Percentiles rank a stretch among this genome's conserved stretches.
Evolutionary conservation across 225 moss, liverwort and hornwort species (phyloP).

Genomic region (Anthoceros angustus): DNA sequence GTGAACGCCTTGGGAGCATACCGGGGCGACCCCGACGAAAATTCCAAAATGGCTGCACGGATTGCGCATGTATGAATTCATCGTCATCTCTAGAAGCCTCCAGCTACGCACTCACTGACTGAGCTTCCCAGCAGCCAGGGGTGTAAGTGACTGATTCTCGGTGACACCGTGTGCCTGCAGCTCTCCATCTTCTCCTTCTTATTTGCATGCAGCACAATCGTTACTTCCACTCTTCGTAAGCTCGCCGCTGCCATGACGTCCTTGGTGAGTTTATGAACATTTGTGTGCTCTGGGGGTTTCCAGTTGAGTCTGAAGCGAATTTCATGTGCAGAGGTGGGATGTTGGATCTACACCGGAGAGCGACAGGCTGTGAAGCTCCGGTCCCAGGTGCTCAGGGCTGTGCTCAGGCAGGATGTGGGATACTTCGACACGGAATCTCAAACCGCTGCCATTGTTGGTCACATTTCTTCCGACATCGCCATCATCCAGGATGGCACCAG

Average conservation of each 20-base stretch:
- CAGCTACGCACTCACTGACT: neutral
- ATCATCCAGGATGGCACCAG: neutral
- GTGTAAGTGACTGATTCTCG: too few species aligned
- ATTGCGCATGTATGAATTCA: neutral
- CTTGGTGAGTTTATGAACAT: conserved; percentile 11
- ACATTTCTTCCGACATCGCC: neutral
- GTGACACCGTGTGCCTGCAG: too few species aligned
- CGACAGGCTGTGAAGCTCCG: conserved; percentile 52
- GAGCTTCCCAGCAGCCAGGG: neutral
- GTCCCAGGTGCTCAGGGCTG: conserved; percentile 40
- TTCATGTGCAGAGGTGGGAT: conserved; percentile 44
- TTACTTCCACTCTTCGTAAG: too few species aligned
- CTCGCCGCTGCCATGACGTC: neutral
- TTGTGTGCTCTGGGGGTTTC: neutral
- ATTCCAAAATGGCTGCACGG: neutral
- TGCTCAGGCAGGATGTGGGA: conserved; percentile 55
- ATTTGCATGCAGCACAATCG: too few species aligned
- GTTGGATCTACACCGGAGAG: conserved; percentile 78
- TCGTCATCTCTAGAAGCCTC: neutral
- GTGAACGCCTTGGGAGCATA: conserved; percentile 19
- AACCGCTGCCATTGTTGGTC: neutral
- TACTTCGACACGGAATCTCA: conserved; percentile 5
- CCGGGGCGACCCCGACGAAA: conserved; percentile 18
- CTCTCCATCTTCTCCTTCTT: too few species aligned
- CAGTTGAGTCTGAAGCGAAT: neutral